These are phyloP conservation scores for Pilasporangium apinafurcum DNA, from an alignment of 352 stramenopile species.

Conservation along the genomic window DNA sequence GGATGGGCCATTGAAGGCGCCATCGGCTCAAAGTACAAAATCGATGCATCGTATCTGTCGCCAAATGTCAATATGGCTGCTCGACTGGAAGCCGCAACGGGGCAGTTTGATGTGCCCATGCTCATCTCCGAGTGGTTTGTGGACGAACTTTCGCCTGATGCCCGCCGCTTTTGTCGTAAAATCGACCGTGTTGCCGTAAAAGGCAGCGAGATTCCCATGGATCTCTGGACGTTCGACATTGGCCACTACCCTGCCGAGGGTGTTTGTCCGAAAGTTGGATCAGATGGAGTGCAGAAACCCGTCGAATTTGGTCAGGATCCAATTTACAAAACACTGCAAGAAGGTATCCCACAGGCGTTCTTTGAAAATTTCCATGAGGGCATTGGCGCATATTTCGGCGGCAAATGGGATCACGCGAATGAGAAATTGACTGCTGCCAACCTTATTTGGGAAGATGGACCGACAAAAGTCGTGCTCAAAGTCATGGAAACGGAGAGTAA, in stretches of 20 bases:
- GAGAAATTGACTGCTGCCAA: slow-evolving; percentile 83
- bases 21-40: slow-evolving; percentile 97
- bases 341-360: slow-evolving; percentile 84
- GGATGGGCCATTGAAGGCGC: slow-evolving; percentile 98
- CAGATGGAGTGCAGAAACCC: slow-evolving; percentile 65
- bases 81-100: slow-evolving; percentile 93
- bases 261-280: slow-evolving; percentile 33
- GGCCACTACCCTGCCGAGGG: slow-evolving; percentile 65
- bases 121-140: slow-evolving; percentile 94
- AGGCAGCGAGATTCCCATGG: slow-evolving; percentile 93
- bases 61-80: slow-evolving; percentile 98
- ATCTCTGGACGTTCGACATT: slow-evolving; percentile 93
- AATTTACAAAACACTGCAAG: slow-evolving; percentile 69
- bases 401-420: slow-evolving; percentile 87
- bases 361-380: slow-evolving; percentile 89
- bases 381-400: slow-evolving; percentile 90
- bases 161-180: slow-evolving; percentile 85
- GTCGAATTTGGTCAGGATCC: slow-evolving; percentile 77
- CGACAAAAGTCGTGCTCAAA: slow-evolving; percentile 84
- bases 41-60: slow-evolving; percentile 97
- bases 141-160: slow-evolving; percentile 87
- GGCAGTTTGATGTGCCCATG: slow-evolving; percentile 94
- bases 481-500: slow-evolving; percentile 90
- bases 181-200: slow-evolving; percentile 97
- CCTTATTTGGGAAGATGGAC: slow-evolving; percentile 86